A percentile compares a stretch with the other conserved stretches of the same genome.
Evolutionary conservation across 2,329 filamentous ascomycete species (phyloP).

Genomic region (Phialophora chinensis): DNA sequence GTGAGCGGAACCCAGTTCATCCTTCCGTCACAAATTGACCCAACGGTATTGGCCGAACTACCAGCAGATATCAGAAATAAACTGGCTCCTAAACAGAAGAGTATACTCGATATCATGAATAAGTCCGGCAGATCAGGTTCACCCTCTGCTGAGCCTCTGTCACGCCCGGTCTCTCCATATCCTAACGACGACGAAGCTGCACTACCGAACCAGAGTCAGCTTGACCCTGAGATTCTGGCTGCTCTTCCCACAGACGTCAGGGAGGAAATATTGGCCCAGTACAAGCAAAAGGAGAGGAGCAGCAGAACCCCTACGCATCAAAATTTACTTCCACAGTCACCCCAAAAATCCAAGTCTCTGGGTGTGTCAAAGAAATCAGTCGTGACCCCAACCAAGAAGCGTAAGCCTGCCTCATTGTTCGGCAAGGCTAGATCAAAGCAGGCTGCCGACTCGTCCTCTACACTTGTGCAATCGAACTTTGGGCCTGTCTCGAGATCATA

Average conservation of each 20-base stretch:
- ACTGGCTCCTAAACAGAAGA: conserved; percentile 66
- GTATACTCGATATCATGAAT: conserved; percentile 29
- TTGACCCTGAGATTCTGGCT: conserved; percentile 83
- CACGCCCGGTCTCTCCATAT: conserved; percentile 46
- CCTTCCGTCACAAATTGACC: conserved; percentile 79
- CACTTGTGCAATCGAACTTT: conserved; percentile 76
- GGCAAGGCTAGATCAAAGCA: conserved; percentile 58
- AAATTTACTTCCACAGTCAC: conserved; percentile 60
- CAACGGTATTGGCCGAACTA: conserved; percentile 79
- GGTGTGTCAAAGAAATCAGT: conserved; percentile 50
- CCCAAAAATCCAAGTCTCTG: conserved; percentile 49
- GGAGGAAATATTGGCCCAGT: conserved; percentile 78
- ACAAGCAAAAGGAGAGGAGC: conserved; percentile 55
- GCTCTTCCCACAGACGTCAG: conserved; percentile 86
- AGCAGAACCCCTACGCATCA: conserved; percentile 41
- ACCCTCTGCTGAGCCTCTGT: conserved; percentile 35
- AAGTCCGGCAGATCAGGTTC: conserved; percentile 12
- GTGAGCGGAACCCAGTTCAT: conserved; percentile 89
- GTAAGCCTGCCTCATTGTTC: conserved; percentile 47
- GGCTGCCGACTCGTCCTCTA: conserved; percentile 62
- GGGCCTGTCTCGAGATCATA: conserved; percentile 47
- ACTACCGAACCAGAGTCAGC: conserved; percentile 72
- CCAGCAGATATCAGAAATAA: conserved; percentile 81
- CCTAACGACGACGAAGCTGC: conserved; percentile 43
- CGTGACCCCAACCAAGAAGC: conserved; percentile 72